phyloP scores from a whole-genome alignment of 345 rosid genomes.

The Brassica carinata region DNA sequence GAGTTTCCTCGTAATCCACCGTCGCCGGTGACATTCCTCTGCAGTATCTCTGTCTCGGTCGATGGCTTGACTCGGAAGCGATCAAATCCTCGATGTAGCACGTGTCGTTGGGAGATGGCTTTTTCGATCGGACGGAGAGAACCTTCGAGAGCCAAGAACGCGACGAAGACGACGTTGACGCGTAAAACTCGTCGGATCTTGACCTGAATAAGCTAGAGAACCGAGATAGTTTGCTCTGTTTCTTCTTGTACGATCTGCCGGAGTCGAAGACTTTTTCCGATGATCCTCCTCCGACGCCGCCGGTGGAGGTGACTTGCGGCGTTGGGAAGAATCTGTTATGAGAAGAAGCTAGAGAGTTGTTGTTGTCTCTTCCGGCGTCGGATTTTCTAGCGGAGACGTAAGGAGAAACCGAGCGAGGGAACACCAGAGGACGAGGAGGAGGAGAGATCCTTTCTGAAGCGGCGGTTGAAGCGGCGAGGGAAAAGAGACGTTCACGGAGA shows the following conservation, averaged over 20 bases:
- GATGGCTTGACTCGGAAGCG: conserved; percentile 5
- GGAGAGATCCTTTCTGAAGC: conserved; percentile 32
- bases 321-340: conserved; percentile 60
- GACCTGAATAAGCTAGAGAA: conserved; percentile 59
- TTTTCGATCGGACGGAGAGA: conserved; percentile 47
- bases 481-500: conserved; percentile 74
- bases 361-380: conserved; percentile 39
- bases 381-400: conserved; percentile 69
- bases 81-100: conserved; percentile 12
- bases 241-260: conserved; percentile 38
- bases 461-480: conserved; percentile 55
- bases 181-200: conserved; percentile 65
- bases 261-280: conserved; percentile 36
- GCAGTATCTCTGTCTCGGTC: conserved; percentile 42
- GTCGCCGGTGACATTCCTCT: conserved; percentile 87
- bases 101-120: conserved; percentile 31
- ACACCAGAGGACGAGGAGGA: conserved; percentile 42
- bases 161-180: conserved; percentile 38
- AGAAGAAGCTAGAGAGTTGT: conserved; percentile 10
- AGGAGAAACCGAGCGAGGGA: conserved; percentile 89
- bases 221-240: conserved; percentile 47
- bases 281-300: conserved; percentile 9
- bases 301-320: conserved; percentile 68
- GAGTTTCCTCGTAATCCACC: conserved; percentile 51
- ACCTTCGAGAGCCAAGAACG: conserved; percentile 58